Evolutionary conservation across 108 stramenopile species (phyloP).

Genomic region (Cyclostephanos tholiformis): DNA sequence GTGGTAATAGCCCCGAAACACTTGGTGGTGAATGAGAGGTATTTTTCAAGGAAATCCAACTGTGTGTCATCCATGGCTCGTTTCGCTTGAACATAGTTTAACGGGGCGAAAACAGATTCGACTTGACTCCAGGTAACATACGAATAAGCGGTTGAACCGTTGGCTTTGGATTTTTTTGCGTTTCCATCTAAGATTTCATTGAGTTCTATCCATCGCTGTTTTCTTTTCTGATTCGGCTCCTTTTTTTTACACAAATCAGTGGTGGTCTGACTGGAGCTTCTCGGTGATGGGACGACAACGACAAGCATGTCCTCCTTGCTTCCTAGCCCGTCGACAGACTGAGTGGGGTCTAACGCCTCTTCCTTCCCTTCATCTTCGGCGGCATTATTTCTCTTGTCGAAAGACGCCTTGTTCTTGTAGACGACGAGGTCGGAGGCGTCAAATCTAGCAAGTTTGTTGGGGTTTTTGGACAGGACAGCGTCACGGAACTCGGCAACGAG

Average conservation of each 20-base stretch:
- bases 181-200: constrained; percentile 16
- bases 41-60: constrained; percentile 17
- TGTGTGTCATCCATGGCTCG: constrained; percentile 18
- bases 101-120: constrained; percentile 23
- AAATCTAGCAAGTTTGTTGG: constrained; percentile 6
- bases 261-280: constrained; percentile 9
- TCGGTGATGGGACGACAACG: constrained; percentile 15
- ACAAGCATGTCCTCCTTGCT: constrained; percentile 18
- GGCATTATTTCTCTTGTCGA: too few relatives aligned
- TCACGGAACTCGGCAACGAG: constrained; percentile 29
- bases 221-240: constrained; percentile 26
- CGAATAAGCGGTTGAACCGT: constrained; percentile 24
- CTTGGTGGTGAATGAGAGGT: constrained; percentile 24
- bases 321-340: constrained; percentile 5
- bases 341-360: constrained; percentile 13
- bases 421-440: constrained; percentile 13
- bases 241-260: constrained; percentile 5
- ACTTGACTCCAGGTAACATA: constrained; percentile 28
- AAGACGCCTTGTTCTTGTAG: constrained; percentile 23
- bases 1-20: constrained; percentile 21
- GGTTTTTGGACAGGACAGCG: constrained; percentile 5
- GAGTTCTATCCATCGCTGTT: constrained; percentile 24
- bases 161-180: constrained; percentile 17
- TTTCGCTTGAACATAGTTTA: too few relatives aligned
- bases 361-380: too few relatives aligned